Conservation (phyloP, 768 basidiomycete species). For the Suillus ampliporus region DNA sequence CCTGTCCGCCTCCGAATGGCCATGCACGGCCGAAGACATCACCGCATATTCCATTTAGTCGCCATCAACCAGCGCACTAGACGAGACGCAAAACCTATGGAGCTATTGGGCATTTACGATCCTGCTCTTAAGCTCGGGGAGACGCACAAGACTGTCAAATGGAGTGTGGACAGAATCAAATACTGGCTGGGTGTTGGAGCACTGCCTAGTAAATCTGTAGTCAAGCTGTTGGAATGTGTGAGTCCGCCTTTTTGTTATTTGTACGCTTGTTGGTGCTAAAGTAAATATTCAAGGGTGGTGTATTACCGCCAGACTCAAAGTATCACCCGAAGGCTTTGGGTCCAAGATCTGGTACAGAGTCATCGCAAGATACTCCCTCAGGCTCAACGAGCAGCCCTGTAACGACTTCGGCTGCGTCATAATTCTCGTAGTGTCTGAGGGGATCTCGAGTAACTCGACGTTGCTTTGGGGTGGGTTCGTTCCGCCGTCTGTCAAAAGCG, state of each 20-base stretch:
- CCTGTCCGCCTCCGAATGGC: conserved; percentile 85
- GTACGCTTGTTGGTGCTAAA: conserved; percentile 10
- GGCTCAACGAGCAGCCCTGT: neutral
- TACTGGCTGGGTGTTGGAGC: conserved; percentile 92
- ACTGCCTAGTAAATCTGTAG: conserved; percentile 76
- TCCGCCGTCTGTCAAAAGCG: conserved; percentile 3
- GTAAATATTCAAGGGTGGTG: conserved; percentile 54
- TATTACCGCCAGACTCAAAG: conserved; percentile 61
- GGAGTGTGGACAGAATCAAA: conserved; percentile 89
- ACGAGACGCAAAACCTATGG: conserved; percentile 86
- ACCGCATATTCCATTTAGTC: conserved; percentile 83
- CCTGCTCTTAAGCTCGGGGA: conserved; percentile 60
- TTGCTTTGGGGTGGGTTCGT: conserved; percentile 14
- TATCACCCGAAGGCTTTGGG: conserved; percentile 50
- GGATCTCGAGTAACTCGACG: neutral
- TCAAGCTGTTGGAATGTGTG: conserved; percentile 80
- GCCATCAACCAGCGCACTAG: conserved; percentile 74
- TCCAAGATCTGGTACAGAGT: conserved; percentile 14
- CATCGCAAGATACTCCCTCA: neutral
- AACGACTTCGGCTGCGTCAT: conserved; percentile 10
- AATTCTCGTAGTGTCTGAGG: conserved; percentile 12
- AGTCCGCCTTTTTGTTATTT: conserved; percentile 15
- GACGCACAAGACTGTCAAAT: conserved; percentile 76
- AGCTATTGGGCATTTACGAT: conserved; percentile 85
- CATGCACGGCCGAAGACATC: conserved; percentile 77